Conservation (phyloP, 2,329 filamentous ascomycete species). For the Apiospora pterosperma region DNA sequence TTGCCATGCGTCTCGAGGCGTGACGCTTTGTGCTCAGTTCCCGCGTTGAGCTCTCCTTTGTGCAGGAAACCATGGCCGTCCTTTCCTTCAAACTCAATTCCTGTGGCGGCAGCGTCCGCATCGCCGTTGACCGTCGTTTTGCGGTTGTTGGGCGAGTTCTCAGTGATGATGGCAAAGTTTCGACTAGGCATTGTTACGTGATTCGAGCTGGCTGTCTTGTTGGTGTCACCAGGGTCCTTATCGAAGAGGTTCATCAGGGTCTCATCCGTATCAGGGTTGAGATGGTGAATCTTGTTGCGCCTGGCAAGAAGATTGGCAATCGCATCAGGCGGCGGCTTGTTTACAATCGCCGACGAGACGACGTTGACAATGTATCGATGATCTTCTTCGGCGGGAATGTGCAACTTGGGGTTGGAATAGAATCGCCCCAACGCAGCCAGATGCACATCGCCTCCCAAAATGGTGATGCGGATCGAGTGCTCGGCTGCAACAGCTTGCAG, state of each 20-base stretch:
- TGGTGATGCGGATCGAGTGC: slow-evolving; percentile 86
- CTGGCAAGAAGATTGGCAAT: slow-evolving; percentile 89
- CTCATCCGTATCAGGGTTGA: slow-evolving; percentile 76
- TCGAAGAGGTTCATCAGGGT: slow-evolving; percentile 91
- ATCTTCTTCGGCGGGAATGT: slow-evolving; percentile 75
- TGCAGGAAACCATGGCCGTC: slow-evolving; percentile 72
- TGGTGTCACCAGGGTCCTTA: slow-evolving; percentile 75
- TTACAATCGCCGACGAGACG: slow-evolving; percentile 91
- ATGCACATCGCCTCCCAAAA: slow-evolving; percentile 92
- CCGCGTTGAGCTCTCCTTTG: slow-evolving; percentile 72
- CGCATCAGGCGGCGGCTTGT: slow-evolving; percentile 83
- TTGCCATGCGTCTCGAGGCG: slow-evolving; percentile 48
- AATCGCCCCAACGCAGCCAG: slow-evolving; percentile 89
- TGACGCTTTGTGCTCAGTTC: slow-evolving; percentile 74
- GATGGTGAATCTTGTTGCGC: slow-evolving; percentile 77
- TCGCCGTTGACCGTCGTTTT: slow-evolving; percentile 16
- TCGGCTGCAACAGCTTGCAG: slow-evolving; percentile 81
- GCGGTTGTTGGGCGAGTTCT: slow-evolving; percentile 68
- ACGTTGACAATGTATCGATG: slow-evolving; percentile 95
- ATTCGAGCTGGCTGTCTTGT: slow-evolving; percentile 73
- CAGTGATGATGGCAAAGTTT: slow-evolving; percentile 88
- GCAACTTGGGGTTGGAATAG: slow-evolving; percentile 81
- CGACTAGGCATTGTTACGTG: slow-evolving; percentile 87
- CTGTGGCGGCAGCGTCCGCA: slow-evolving; percentile 10
- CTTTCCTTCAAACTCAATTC: slow-evolving; percentile 39